A percentile compares a stretch with the other conserved stretches of the same genome.
These are phyloP conservation scores for Pterocarpus macrocarpus DNA, from an alignment of 306 rosid genomes.

Conservation along the genomic window DNA sequence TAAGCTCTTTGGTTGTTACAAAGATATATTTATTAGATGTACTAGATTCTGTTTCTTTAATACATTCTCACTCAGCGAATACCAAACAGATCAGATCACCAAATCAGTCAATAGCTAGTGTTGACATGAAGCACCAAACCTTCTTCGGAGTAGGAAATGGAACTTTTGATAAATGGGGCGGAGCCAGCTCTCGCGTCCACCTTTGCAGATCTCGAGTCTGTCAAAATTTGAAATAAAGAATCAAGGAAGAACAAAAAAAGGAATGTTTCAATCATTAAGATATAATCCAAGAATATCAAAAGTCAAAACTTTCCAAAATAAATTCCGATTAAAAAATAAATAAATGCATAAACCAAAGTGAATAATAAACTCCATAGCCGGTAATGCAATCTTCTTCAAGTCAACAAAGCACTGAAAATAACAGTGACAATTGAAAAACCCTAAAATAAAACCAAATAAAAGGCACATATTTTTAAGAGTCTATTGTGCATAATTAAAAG, in stretches of 20 bases:
- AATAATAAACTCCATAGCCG: slow-evolving; percentile 19
- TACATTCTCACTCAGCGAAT: slow-evolving; percentile 35
- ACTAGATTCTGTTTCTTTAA: neutral
- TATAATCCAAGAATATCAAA: slow-evolving; percentile 25
- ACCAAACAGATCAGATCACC: slow-evolving; percentile 38
- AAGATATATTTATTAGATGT: neutral
- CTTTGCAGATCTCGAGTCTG: slow-evolving; percentile 78
- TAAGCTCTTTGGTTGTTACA: slow-evolving; percentile 3
- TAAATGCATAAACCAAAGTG: slow-evolving; percentile 18
- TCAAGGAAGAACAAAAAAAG: neutral
- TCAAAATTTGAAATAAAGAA: slow-evolving; percentile 44
- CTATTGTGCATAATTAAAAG: neutral
- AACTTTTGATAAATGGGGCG: slow-evolving; percentile 80
- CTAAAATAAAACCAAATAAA: slow-evolving; percentile 20
- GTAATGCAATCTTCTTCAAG: slow-evolving; percentile 39
- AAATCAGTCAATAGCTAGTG: slow-evolving; percentile 11
- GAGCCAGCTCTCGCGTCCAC: slow-evolving; percentile 87
- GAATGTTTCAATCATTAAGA: slow-evolving; percentile 25
- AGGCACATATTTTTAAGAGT: slow-evolving; percentile 6
- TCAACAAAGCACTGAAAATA: slow-evolving; percentile 44
- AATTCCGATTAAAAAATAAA: slow-evolving; percentile 1
- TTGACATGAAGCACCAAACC: slow-evolving; percentile 63
- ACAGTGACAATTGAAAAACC: slow-evolving; percentile 34
- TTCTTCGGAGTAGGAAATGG: slow-evolving; percentile 84
- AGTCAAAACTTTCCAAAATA: slow-evolving; percentile 20